Conservation (phyloP, 257 asterid species). For the Schizonepeta tenuifolia region DNA sequence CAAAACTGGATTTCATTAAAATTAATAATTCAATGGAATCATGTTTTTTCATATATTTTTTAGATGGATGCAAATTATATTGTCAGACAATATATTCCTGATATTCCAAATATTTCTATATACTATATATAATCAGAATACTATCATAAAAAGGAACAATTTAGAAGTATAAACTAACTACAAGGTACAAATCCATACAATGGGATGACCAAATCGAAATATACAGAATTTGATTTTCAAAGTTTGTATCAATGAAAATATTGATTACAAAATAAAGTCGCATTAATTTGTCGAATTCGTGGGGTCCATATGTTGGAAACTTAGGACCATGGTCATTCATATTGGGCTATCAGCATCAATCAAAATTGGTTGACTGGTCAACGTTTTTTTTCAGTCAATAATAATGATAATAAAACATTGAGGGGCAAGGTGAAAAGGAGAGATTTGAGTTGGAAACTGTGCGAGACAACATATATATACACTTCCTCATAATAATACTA, state of each 20-base stretch:
- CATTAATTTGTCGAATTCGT: slow-evolving; percentile 8
- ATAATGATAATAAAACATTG: slow-evolving; percentile 34
- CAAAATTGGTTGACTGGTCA: slow-evolving; percentile 68
- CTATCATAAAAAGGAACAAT: no score
- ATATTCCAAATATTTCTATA: no score
- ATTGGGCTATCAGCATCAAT: slow-evolving; percentile 39
- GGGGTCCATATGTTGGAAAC: slow-evolving; percentile 21
- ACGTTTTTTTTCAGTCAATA: slow-evolving; percentile 41
- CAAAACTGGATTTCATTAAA: no score
- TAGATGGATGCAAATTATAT: no score
- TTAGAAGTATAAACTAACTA: no score
- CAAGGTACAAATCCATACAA: no score
- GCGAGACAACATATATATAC: slow-evolving; percentile 25
- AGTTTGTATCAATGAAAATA: neutral
- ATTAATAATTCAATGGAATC: no score
- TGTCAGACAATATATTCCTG: no score
- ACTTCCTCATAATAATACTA: no score
- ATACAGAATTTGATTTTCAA: neutral
- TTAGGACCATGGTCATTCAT: slow-evolving; percentile 43
- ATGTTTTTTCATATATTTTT: no score
- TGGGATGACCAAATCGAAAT: neutral
- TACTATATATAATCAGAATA: no score
- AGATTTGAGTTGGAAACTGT: slow-evolving; percentile 49
- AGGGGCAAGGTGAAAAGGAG: slow-evolving; percentile 42
- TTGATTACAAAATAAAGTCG: neutral